Base-by-base conservation (phyloP, 2,329 filamentous ascomycete genomes). In the Cucurbitaria berberidis region DNA sequence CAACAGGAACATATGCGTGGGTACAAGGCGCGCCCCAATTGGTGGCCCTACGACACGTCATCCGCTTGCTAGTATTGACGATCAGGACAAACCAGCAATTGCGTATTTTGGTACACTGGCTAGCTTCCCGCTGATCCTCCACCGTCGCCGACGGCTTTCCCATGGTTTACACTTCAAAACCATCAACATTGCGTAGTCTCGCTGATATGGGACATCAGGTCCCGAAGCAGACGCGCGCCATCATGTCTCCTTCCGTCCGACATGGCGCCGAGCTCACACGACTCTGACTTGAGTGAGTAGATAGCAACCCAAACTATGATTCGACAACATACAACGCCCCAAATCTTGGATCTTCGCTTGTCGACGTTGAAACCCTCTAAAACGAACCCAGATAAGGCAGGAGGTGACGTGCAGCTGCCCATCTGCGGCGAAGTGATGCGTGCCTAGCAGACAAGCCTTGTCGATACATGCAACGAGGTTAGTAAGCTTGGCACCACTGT, bases 221-320 rank as follows among this genome's bases (percentile, higher is more conserved):
- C 47, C 53, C 47, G 53, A 21, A 45, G 26, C 34, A 18, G 18
- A 9, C 24, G 30, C 15, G 15, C 16, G 35, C 29, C 13, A 1
- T 24, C 18, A 16, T 19, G 9, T 9, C n/a, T 45, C 48, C 43
- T 18, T 48, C 39, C 24, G 40, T 44, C 53, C 53, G 53, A 45
- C 48, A 51, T 48, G 53, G 40, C 39, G 48, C 53, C 53, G 53
- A 51, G 48, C 48, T 42, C 19, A 39, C 16, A 45, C 42, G 43
- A 50, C 26, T 44, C 24, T 13, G 27, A 16, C 18, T 21, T 22
- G 21, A 16, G 16, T n/a, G 22, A 21, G 18, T 9, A 39, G 36
- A 39, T n/a, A 39, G 36, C 19, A 39, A 39, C 16, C 16, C 4
- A 11, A 21, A 4, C 8, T 9, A 41, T 22, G 10, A 15, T 36